Evolutionary conservation across 139 green algal genomes (phyloP).

Genomic region (Tetratostichococcus sp.): DNA sequence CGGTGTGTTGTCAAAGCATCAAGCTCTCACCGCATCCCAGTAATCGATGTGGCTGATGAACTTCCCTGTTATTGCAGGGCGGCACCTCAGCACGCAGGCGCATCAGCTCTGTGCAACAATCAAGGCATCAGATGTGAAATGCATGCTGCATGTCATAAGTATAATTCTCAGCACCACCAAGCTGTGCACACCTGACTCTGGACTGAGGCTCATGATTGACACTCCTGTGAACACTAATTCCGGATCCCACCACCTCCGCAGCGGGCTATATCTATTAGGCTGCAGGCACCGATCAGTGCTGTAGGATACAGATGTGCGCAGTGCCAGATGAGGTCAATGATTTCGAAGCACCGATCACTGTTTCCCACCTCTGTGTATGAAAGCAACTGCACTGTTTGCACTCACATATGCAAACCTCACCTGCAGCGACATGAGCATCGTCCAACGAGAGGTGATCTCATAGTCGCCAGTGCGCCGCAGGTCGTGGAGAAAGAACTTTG

Average conservation of each 20-base stretch:
- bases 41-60: constrained; percentile 43
- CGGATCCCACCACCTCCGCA: constrained; percentile 37
- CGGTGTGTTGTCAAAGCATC: too few relatives aligned
- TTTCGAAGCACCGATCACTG: too few relatives aligned
- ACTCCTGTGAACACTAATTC: constrained; percentile 57
- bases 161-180: too few relatives aligned
- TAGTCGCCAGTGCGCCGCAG: constrained; percentile 46
- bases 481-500: constrained; percentile 63
- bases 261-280: neutral
- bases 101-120: too few relatives aligned
- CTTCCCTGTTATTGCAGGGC: neutral
- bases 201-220: constrained; percentile 66
- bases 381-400: too few relatives aligned
- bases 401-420: neutral
- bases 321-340: too few relatives aligned
- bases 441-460: constrained; percentile 68
- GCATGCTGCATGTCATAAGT: too few relatives aligned
- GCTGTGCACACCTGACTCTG: constrained; percentile 32
- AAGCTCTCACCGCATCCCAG: constrained; percentile 46
- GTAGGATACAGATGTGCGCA: too few relatives aligned
- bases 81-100: neutral
- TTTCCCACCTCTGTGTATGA: too few relatives aligned
- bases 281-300: neutral
- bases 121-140: too few relatives aligned
- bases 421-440: constrained; percentile 49